Base-by-base conservation (phyloP, 208 protist genomes). In the Acanthamoeba sp. region DNA sequence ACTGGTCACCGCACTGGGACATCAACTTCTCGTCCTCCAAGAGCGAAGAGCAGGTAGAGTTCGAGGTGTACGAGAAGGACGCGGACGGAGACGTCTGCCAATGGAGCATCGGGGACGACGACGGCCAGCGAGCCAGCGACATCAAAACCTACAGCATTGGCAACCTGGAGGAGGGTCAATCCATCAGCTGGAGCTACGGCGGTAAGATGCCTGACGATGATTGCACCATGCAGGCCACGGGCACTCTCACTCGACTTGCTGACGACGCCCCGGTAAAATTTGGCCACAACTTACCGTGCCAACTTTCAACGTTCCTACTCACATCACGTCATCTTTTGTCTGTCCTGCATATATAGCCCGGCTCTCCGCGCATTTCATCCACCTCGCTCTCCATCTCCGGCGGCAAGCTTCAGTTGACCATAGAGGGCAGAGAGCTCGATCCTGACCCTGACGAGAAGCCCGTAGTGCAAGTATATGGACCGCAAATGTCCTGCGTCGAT, bases 401-500 rank as follows among this genome's bases (percentile, higher is more conserved):
- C 69, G n/a, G 34, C 16, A 32, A 7, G 5, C 69, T 45, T 9
- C 7, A 48, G 69, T 32, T 80, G 69, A 80, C 69, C 36, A 80
- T 80, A 12, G 6, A 29, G 6, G 69, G 69, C 38, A 38, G 42
- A 7, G 69, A 80, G 24, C 69, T 80, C 36, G 42, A 80, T 24
- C 69, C 69, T 5, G 69, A 80, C 69, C 69, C 69, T 18, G 34
- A 80, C 7, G 69, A 80, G 27, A 45, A 36, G n/a, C 69, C 69
- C 69, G 69, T 80, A 9, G 69, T 80, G 29, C 69, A 80, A n/a
- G 27, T 80, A 12, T 80, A 42, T 45, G 69, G 69, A 6, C 16
- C 27, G 36, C 4, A 80, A 5, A 80, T n/a, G 16, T 6, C 7
- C 29, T 80, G 69, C 69, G 32, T 80, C 34, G 9, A 36, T 5